A percentile compares a stretch with the other conserved stretches of the same genome.
These are phyloP conservation scores for Malassezia vespertilionis DNA, from an alignment of 1,284 basidiomycete species.

Conservation along the genomic window DNA sequence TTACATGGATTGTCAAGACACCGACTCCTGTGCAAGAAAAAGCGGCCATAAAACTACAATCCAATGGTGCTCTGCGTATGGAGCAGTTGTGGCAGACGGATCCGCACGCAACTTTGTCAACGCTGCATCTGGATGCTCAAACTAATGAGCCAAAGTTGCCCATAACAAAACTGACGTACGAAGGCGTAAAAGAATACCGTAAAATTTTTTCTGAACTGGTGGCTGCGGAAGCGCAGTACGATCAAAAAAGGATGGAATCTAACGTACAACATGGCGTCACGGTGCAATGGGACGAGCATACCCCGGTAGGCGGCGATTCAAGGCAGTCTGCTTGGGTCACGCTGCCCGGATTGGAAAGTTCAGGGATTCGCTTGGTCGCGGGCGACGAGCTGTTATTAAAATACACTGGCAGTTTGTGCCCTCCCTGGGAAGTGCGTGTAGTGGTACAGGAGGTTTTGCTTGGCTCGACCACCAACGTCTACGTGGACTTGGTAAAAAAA, in stretches of 20 bases:
- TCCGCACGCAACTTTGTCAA: too few relatives aligned
- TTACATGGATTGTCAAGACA: slow-evolving; percentile 96
- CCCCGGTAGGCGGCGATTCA: too few relatives aligned
- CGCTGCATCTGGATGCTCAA: too few relatives aligned
- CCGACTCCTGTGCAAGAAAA: slow-evolving; percentile 93
- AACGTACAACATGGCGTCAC: slow-evolving; percentile 95
- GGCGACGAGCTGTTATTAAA: slow-evolving; percentile 83
- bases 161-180: slow-evolving; percentile 66
- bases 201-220: slow-evolving; percentile 97
- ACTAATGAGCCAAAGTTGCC: slow-evolving; percentile 70
- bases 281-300: slow-evolving; percentile 90
- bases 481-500: slow-evolving; percentile 73
- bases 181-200: slow-evolving; percentile 98
- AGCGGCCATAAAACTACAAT: too few relatives aligned
- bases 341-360: slow-evolving; percentile 91
- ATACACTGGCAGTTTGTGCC: slow-evolving; percentile 73
- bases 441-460: slow-evolving; percentile 56
- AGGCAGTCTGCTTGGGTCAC: slow-evolving; percentile 75
- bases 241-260: slow-evolving; percentile 91
- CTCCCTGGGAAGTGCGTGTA: slow-evolving; percentile 81
- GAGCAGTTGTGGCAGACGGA: too few relatives aligned
- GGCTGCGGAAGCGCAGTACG: slow-evolving; percentile 99
- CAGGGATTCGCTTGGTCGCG: slow-evolving; percentile 89
- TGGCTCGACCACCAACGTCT: slow-evolving; percentile 97
- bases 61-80: too few relatives aligned